These are phyloP conservation scores for Pseudodiploospora longispora DNA, from an alignment of 2,329 filamentous ascomycete species.

Conservation along the genomic window DNA sequence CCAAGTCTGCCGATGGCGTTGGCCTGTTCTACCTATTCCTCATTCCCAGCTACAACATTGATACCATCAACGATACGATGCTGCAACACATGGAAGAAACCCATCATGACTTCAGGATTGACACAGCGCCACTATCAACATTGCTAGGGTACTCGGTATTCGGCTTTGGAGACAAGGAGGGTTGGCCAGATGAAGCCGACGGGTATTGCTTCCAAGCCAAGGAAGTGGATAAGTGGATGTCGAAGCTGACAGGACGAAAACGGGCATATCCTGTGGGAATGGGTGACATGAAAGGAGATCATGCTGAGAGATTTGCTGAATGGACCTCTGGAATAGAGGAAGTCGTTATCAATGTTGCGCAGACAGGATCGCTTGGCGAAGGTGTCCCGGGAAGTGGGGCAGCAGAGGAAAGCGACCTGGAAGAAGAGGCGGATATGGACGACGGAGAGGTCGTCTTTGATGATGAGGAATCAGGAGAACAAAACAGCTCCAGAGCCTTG, in stretches of 20 bases:
- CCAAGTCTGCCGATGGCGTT: constrained; percentile 47
- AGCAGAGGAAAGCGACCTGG: constrained; percentile 75
- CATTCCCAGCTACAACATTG: constrained; percentile 89
- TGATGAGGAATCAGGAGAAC: constrained; percentile 28
- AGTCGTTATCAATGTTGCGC: constrained; percentile 55
- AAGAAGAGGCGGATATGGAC: constrained; percentile 54
- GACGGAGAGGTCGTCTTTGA: constrained; percentile 42
- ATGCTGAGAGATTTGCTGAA: constrained; percentile 57
- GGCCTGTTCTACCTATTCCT: constrained; percentile 77
- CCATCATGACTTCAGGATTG: constrained; percentile 93
- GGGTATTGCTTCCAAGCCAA: constrained; percentile 91
- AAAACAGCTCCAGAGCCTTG: constrained; percentile 36
- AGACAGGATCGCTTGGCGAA: constrained; percentile 51
- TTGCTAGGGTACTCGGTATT: constrained; percentile 88
- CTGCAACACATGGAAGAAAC: constrained; percentile 83
- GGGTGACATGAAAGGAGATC: constrained; percentile 75
- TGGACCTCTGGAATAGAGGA: constrained; percentile 72
- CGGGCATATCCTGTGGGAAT: constrained; percentile 83
- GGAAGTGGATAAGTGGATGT: constrained; percentile 92
- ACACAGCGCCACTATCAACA: constrained; percentile 70
- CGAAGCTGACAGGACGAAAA: constrained; percentile 81
- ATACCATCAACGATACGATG: constrained; percentile 82
- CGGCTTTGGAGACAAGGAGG: constrained; percentile 83
- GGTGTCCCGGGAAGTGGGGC: constrained; percentile 74
- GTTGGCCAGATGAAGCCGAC: constrained; percentile 84